Evolutionary conservation across 106 monocot genomes (phyloP), one percentile per base, ranked within the genome.

Genomic region (Acanthochlamys bracteata): DNA sequence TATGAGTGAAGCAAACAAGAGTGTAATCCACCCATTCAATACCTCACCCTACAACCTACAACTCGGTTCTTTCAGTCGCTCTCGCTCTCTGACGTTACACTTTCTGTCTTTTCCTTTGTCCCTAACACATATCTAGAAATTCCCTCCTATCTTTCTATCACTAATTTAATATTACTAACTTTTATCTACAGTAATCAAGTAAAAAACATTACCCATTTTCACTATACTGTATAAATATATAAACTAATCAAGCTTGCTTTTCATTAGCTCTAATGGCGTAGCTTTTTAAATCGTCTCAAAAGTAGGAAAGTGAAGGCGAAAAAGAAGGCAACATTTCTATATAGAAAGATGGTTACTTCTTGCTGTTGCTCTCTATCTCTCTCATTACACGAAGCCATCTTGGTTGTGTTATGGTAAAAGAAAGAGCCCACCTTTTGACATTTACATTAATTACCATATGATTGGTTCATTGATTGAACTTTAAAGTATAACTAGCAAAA

Each of bases 101-200:
- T 76, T 60, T 66, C 42, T 77, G 77, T 77, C 66, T 67, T 77
- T 71, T 71, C 49, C 66, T 62, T 47, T 76, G 70, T 65, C 40
- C 65, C 47, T 57, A 47, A 24, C 61, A 43, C 60, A 59, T 53
- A 24, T 66, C 64, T 27, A 56, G 26, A 72, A 62, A 65, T 41
- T 56, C 43, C 19, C 9, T n/a, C 12, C 39, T 40, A 12, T 16
- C 61, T 40, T 39, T 40, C 40, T 40, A 25, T 40, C 40, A 40
- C 7, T 41, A n/a, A 39, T 27, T 61, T 61, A 49, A 3, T 14
- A 49, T 39, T 61, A 11, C 61, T 61, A 33, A 14, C 39, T 33
- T 61, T 61, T 39, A 15, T 8, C 61, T 39, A 39, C 0, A 33
- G 0, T 39, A 40, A 10, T 14, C 17, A 49, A 49, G 17, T 10